These are phyloP conservation scores for Solanum arcanum DNA, from an alignment of 257 asterid species.

Conservation along the genomic window DNA sequence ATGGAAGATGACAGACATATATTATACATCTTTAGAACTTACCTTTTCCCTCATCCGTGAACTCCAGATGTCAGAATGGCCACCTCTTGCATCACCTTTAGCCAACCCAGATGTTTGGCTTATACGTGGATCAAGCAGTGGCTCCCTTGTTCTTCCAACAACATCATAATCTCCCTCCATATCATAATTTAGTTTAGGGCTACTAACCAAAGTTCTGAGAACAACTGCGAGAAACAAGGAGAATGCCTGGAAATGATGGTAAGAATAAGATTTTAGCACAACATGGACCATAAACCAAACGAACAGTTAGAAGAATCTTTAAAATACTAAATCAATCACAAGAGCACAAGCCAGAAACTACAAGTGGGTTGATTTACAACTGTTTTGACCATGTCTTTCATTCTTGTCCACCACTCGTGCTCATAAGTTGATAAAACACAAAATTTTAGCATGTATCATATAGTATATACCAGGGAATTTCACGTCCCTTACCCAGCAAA, in stretches of 20 bases:
- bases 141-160: constrained; percentile 45
- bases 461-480: neutral
- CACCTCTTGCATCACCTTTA: constrained; percentile 33
- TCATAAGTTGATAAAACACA: neutral
- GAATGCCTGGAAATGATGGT: constrained; percentile 36
- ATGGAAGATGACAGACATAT: neutral
- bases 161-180: constrained; percentile 38
- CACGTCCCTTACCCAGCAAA: neutral
- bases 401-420: neutral
- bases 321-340: neutral
- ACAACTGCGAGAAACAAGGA: constrained; percentile 49
- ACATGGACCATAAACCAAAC: neutral
- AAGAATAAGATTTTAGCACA: neutral
- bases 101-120: constrained; percentile 33
- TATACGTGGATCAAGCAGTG: constrained; percentile 37
- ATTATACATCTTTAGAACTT: neutral
- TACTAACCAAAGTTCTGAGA: constrained; percentile 56
- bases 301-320: neutral
- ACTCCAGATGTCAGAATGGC: constrained; percentile 62
- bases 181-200: constrained; percentile 32
- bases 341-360: neutral
- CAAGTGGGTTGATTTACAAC: neutral
- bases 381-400: neutral
- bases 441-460: neutral
- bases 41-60: constrained; percentile 82